Evolutionary conservation across 192 early-diverging fungal genomes (phyloP).

Genomic region (Linnemannia hyalina): DNA sequence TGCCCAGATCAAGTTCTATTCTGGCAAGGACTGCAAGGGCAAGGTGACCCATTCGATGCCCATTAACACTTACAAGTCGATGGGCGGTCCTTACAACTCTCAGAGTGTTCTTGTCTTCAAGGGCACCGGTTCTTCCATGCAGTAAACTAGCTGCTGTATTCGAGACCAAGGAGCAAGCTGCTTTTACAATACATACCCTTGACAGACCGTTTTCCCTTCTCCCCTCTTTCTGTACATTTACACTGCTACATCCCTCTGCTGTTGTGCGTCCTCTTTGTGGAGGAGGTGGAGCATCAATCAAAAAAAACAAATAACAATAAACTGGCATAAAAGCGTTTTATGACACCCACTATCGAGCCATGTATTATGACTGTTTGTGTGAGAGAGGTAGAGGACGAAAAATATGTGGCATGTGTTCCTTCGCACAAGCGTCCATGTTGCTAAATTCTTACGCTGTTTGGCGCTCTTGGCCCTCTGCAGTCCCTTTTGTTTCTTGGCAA

Average conservation of each 20-base stretch:
- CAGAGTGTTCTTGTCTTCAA: conserved; percentile 34
- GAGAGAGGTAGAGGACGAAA: not conserved
- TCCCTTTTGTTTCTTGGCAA: not conserved
- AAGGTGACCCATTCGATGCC: conserved; percentile 30
- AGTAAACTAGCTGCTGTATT: not conserved
- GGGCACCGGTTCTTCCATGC: not conserved
- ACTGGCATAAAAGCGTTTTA: conserved; percentile 1
- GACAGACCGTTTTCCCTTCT: not conserved
- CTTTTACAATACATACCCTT: not conserved
- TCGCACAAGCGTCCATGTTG: no score
- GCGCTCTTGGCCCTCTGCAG: no score
- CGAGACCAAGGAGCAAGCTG: no score
- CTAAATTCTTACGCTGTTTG: no score
- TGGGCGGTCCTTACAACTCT: conserved; percentile 43
- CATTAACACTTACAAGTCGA: conserved; percentile 21
- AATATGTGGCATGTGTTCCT: no score
- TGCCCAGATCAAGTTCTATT: conserved; percentile 15
- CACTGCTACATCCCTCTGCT: not conserved
- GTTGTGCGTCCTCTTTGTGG: not conserved
- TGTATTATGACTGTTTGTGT: not conserved
- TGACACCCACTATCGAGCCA: not conserved
- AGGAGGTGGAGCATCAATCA: not conserved
- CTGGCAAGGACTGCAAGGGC: conserved; percentile 41
- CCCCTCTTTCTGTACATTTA: not conserved
- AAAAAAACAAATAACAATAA: not conserved